Evolutionary conservation across 179 eudicot species (phyloP).

Genomic region (Heliamphora pulchella): DNA sequence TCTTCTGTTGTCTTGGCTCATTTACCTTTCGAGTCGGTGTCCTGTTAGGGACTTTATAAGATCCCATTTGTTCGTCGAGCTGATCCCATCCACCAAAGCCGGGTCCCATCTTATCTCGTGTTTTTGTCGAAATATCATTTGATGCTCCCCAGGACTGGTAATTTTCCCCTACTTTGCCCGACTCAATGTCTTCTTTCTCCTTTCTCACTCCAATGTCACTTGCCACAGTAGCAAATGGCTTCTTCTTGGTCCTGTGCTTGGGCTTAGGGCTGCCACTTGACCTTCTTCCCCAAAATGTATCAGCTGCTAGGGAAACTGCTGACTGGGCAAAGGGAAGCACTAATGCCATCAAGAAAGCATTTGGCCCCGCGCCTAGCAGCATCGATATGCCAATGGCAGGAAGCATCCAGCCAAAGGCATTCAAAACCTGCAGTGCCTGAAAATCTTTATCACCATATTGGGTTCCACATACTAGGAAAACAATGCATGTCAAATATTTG

Average conservation of each 20-base stretch:
- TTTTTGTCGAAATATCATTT: slow-evolving; percentile 22
- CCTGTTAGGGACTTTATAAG: slow-evolving; percentile 12
- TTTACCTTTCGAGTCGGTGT: slow-evolving; percentile 14
- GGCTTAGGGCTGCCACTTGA: slow-evolving; percentile 23
- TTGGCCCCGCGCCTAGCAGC: slow-evolving; percentile 42
- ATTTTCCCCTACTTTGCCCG: slow-evolving; percentile 22
- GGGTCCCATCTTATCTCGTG: slow-evolving; percentile 10
- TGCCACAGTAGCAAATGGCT: slow-evolving; percentile 26
- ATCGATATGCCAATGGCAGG: slow-evolving; percentile 48
- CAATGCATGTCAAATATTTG: not conserved
- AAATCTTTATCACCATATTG: not conserved
- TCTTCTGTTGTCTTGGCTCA: slow-evolving; percentile 13
- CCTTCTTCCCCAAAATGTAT: slow-evolving; percentile 40
- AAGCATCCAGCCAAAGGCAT: slow-evolving; percentile 65
- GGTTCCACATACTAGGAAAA: not conserved
- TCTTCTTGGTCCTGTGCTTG: slow-evolving; percentile 28
- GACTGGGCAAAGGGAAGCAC: slow-evolving; percentile 64
- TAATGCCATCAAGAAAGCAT: slow-evolving; percentile 54
- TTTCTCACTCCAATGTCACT: slow-evolving; percentile 14
- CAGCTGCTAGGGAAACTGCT: slow-evolving; percentile 39
- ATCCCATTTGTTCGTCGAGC: slow-evolving; percentile 30
- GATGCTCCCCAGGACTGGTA: slow-evolving; percentile 35
- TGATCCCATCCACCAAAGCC: slow-evolving; percentile 76
- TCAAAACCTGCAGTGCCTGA: slow-evolving; percentile 37
- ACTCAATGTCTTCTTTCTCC: slow-evolving; percentile 21